Evolutionary conservation across 2,329 filamentous ascomycete genomes (phyloP).

Genomic region (Tolypocladium paradoxum): DNA sequence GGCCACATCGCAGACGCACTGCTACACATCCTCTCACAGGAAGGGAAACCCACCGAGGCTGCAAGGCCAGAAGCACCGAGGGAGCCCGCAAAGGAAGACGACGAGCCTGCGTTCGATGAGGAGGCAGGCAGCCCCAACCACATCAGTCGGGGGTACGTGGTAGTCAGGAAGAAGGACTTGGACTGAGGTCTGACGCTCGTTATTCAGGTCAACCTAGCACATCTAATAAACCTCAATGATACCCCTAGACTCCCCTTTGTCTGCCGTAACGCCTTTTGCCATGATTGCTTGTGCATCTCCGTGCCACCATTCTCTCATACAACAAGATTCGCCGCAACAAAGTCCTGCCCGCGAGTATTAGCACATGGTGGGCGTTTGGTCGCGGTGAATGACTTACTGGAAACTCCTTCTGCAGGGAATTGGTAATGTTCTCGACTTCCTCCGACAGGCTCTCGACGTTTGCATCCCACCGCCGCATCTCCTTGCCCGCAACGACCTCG

Average conservation of each 20-base stretch:
- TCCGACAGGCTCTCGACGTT: conserved; percentile 81
- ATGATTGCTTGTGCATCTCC: not conserved
- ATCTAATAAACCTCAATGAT: not conserved
- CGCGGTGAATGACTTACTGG: conserved; percentile 36
- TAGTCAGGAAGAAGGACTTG: conserved; percentile 41
- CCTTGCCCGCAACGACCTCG: conserved; percentile 51
- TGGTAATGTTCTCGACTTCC: conserved; percentile 79
- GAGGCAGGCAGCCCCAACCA: conserved; percentile 35
- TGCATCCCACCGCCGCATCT: conserved; percentile 77
- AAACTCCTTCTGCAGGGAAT: conserved; percentile 68
- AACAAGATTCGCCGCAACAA: conserved; percentile 43
- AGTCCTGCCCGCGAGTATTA: conserved; percentile 30
- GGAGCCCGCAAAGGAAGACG: conserved; percentile 21
- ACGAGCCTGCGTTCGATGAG: conserved; percentile 33
- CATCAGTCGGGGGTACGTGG: conserved; percentile 41
- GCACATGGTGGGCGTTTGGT: not conserved
- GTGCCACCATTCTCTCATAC: conserved; percentile 10
- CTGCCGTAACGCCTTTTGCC: conserved; percentile 1
- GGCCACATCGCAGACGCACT: conserved; percentile 42
- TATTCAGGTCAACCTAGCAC: not conserved
- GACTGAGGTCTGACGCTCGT: conserved; percentile 21
- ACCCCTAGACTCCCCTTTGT: not conserved
- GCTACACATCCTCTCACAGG: conserved; percentile 28
- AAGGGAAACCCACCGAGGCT: not conserved
- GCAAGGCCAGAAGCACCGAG: not conserved